Base-by-base conservation (phyloP, 2,329 filamentous ascomycete species). In the Neonectria magnoliae region DNA sequence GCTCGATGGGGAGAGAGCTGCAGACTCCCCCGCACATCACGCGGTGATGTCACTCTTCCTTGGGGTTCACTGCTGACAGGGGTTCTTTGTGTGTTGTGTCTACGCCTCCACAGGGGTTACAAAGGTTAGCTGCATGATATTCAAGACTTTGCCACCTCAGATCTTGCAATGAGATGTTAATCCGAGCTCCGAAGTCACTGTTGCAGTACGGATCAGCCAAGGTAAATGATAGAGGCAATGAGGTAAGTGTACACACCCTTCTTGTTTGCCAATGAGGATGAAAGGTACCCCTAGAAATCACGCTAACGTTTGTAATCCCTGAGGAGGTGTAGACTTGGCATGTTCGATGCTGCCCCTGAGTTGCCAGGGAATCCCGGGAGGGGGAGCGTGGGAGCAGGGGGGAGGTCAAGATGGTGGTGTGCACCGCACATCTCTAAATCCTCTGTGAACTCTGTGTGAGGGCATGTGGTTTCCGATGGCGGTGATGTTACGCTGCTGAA, bases 51-150 rank as follows among this genome's bases (percentile, higher is more conserved):
- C 38, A 59, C 60, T 41, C 9, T 29, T 57, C n/a, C 11, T 44
- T 64, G 44, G 36, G 16, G 31, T 11, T 25, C 4, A 18, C 22
- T 29, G 64, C 51, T 44, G 51, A 55, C 57, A 61, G 38, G 66
- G 68, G 58, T 55, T 41, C 16, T n/a, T 59, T n/a, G n/a, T 45
- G 29, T 16, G 42, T 18, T 18, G 18, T 5, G 29, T 29, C 2
- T 29, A 8, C 10, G 8, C 20, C 5, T 27, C n/a, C n/a, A n/a
- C n/a, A n/a, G n/a, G n/a, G n/a, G n/a, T n/a, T n/a, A n/a, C n/a
- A n/a, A n/a, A n/a, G n/a, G n/a, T n/a, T n/a, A n/a, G n/a, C n/a
- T n/a, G n/a, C n/a, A n/a, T n/a, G n/a, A n/a, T n/a, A n/a, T n/a
- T n/a, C n/a, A n/a, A n/a, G n/a, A n/a, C n/a, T n/a, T n/a, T n/a